phyloP scores from a whole-genome alignment of 495 filamentous ascomycete genomes.

The Penicillium odoratum region DNA sequence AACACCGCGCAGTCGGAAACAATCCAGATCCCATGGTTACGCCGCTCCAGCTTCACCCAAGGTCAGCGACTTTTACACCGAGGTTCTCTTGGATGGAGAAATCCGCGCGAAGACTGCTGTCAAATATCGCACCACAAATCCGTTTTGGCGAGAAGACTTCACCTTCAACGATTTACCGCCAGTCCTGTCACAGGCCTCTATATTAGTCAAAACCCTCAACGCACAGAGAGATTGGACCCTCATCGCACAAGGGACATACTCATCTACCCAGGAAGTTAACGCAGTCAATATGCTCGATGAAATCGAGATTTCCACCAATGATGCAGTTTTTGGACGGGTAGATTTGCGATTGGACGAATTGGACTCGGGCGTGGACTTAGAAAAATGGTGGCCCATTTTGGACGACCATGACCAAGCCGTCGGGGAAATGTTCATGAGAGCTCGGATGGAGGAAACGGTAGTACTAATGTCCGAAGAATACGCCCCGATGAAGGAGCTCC shows the following conservation, averaged over 20 bases:
- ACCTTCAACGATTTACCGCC: constrained; percentile 83
- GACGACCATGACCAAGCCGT: constrained; percentile 71
- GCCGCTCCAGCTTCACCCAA: constrained; percentile 30
- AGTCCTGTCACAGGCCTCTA: constrained; percentile 72
- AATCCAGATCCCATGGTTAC: constrained; percentile 37
- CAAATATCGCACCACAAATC: constrained; percentile 76
- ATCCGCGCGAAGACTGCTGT: constrained; percentile 81
- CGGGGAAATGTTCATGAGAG: constrained; percentile 84
- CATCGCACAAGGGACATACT: constrained; percentile 47
- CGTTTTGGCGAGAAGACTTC: constrained; percentile 94
- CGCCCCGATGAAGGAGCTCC: constrained; percentile 74
- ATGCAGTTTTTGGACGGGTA: constrained; percentile 68
- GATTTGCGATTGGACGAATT: constrained; percentile 85
- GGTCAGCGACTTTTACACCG: constrained; percentile 69
- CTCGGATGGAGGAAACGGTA: constrained; percentile 81
- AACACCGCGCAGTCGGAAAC: constrained; percentile 41
- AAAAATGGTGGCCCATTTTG: constrained; percentile 87
- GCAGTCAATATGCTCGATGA: constrained; percentile 47
- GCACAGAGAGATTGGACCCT: constrained; percentile 56
- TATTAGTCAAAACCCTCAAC: constrained; percentile 72
- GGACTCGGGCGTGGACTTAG: constrained; percentile 72
- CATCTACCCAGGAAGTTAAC: constrained; percentile 44
- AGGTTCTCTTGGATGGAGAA: constrained; percentile 90
- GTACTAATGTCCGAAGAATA: constrained; percentile 88
- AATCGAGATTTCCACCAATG: constrained; percentile 53